These are phyloP conservation scores for Ambrosiella xylebori DNA, from an alignment of 2,329 filamentous ascomycete genomes.

Conservation along the genomic window DNA sequence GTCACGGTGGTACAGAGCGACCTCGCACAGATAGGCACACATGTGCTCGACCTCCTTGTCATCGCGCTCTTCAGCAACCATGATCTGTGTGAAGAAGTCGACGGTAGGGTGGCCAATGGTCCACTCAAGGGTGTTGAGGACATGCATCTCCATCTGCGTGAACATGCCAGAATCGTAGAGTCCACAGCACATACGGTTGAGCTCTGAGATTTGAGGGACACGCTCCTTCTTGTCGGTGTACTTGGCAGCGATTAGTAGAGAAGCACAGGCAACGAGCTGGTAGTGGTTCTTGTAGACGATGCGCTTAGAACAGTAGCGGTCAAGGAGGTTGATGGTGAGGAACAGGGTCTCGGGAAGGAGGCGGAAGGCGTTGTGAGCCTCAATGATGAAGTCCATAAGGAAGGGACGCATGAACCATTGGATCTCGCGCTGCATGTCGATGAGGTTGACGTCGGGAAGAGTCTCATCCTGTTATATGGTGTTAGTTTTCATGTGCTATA, in stretches of 20 bases:
- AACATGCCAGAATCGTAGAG: conserved; percentile 99
- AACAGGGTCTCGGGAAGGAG: conserved; percentile 89
- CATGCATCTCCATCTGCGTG: conserved; percentile 99
- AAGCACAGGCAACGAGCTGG: conserved; percentile 89
- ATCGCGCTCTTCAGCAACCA: conserved; percentile 59
- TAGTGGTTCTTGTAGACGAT: conserved; percentile 99
- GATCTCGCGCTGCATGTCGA: conserved; percentile 97
- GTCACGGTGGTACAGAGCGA: conserved; percentile 88
- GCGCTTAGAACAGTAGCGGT: conserved; percentile 92
- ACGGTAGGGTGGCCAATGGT: conserved; percentile 89
- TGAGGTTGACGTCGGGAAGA: conserved; percentile 86
- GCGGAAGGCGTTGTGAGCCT: conserved; percentile 89
- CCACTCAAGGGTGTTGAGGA: conserved; percentile 94
- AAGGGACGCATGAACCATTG: conserved; percentile 99
- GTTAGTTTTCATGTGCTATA: neutral
- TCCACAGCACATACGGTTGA: conserved; percentile 98
- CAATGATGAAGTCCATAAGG: conserved; percentile 92
- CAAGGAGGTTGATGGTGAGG: conserved; percentile 87
- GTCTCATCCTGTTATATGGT: conserved; percentile 47
- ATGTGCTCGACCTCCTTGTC: conserved; percentile 87
- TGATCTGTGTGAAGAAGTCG: conserved; percentile 80
- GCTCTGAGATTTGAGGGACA: conserved; percentile 89
- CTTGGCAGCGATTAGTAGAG: conserved; percentile 90
- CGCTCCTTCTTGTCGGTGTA: conserved; percentile 98
- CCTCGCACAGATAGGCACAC: conserved; percentile 85